Percentiles rank a stretch among this genome's conserved stretches.
phyloP scores from a whole-genome alignment of 2,329 filamentous ascomycete species.

The Trichoderma gracile region DNA sequence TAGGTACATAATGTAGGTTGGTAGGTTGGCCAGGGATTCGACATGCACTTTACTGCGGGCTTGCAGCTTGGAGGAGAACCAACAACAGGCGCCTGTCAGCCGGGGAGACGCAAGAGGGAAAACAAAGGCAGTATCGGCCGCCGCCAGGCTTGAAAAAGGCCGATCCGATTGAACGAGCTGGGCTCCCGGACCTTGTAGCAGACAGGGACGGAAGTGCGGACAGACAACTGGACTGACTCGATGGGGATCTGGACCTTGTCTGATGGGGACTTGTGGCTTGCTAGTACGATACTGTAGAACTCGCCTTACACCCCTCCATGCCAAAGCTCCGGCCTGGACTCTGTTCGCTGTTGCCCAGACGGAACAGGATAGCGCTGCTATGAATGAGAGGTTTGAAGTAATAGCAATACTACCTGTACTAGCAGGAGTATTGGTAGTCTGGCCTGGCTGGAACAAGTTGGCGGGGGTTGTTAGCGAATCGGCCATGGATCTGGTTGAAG shows the following conservation, averaged over 20 bases:
- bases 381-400: no score
- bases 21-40: not conserved
- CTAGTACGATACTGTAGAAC: not conserved
- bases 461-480: not conserved
- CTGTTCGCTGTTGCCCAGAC: conserved; percentile 16
- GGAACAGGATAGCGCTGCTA: not conserved
- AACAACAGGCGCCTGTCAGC: not conserved
- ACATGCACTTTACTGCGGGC: no score
- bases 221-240: conserved; percentile 14
- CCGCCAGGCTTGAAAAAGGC: not conserved
- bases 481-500: conserved; percentile 8
- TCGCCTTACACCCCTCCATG: conserved; percentile 4
- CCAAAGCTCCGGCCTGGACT: not conserved
- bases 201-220: conserved; percentile 12
- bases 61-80: not conserved
- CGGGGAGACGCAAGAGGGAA: not conserved
- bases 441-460: not conserved
- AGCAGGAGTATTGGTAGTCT: not conserved
- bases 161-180: conserved; percentile 17
- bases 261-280: conserved; percentile 18
- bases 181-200: not conserved
- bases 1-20: not conserved
- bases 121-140: conserved; percentile 7
- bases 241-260: not conserved
- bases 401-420: no score